Percentiles rank a stretch among this genome's conserved stretches.
Conservation (phyloP, 1,284 basidiomycete species). For the Athelia sp. region DNA sequence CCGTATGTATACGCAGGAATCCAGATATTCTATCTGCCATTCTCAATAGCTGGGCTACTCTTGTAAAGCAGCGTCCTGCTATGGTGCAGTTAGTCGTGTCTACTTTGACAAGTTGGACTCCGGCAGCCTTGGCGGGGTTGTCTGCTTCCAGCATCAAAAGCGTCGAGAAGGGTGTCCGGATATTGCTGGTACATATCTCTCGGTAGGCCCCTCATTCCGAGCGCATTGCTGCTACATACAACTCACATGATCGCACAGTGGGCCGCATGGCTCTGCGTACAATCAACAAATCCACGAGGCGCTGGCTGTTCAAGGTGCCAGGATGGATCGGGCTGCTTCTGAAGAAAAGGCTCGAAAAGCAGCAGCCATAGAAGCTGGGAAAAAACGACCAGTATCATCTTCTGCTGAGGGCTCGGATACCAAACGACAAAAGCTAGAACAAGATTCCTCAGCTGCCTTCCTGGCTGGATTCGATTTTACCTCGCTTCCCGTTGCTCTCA, state of each 20-base stretch:
- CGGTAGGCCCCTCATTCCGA: no score
- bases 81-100: slow-evolving; percentile 77
- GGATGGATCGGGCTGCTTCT: slow-evolving; percentile 75
- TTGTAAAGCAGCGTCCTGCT: slow-evolving; percentile 79
- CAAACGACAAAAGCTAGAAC: slow-evolving; percentile 69
- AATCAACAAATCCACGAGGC: slow-evolving; percentile 65
- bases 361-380: slow-evolving; percentile 40
- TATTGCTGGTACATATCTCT: slow-evolving; percentile 79
- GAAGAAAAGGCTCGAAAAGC: slow-evolving; percentile 63
- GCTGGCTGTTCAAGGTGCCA: slow-evolving; percentile 60
- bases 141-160: slow-evolving; percentile 66
- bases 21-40: slow-evolving; percentile 86
- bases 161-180: slow-evolving; percentile 88
- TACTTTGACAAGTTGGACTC: slow-evolving; percentile 84
- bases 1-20: slow-evolving; percentile 43
- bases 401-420: slow-evolving; percentile 42
- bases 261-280: slow-evolving; percentile 53
- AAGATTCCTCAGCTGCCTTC: slow-evolving; percentile 43
- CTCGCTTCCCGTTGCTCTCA: slow-evolving; percentile 70
- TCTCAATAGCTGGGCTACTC: slow-evolving; percentile 73
- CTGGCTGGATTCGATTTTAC: slow-evolving; percentile 84
- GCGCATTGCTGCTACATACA: not conserved
- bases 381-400: slow-evolving; percentile 57
- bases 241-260: slow-evolving; percentile 27
- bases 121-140: slow-evolving; percentile 59